Evolutionary conservation across 176 grass and related monocot genomes (phyloP).

Genomic region (Triticum urartu): DNA sequence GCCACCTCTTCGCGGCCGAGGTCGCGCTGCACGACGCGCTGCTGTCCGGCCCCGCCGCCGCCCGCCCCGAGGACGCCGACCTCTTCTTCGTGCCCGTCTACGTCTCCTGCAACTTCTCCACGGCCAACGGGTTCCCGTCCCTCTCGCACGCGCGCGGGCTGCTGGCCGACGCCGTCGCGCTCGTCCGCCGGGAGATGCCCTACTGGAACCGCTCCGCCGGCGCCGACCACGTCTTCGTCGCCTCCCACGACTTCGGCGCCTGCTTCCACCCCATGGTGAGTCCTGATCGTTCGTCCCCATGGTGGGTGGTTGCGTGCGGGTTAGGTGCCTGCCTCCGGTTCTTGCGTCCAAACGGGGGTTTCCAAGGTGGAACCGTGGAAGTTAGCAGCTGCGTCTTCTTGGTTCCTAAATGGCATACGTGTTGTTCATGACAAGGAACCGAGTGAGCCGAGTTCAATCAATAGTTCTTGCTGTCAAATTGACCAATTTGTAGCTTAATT

Average conservation of each 20-base stretch:
- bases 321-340: background rate
- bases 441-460: background rate
- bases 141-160: conserved; percentile 67
- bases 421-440: background rate
- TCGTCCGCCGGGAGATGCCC: conserved; percentile 44
- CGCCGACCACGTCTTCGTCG: conserved; percentile 85
- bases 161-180: conserved; percentile 54
- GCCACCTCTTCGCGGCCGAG: conserved; percentile 88
- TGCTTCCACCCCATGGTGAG: conserved; percentile 96
- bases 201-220: conserved; percentile 85
- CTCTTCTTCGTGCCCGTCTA: conserved; percentile 95
- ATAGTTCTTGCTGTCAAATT: background rate
- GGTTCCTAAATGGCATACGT: background rate
- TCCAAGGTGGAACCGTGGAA: background rate
- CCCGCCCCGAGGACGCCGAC: conserved; percentile 60
- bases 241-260: conserved; percentile 86
- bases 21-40: conserved; percentile 69
- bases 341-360: conserved; percentile 29
- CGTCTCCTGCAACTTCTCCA: conserved; percentile 98
- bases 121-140: conserved; percentile 71
- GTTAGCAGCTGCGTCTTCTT: background rate
- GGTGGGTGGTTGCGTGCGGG: conserved; percentile 3
- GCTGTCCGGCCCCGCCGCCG: background rate
- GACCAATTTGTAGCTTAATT: background rate
- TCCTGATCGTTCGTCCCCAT: background rate